phyloP scores from a whole-genome alignment of 345 rosid species.

The Arabidopsis arenosa region DNA sequence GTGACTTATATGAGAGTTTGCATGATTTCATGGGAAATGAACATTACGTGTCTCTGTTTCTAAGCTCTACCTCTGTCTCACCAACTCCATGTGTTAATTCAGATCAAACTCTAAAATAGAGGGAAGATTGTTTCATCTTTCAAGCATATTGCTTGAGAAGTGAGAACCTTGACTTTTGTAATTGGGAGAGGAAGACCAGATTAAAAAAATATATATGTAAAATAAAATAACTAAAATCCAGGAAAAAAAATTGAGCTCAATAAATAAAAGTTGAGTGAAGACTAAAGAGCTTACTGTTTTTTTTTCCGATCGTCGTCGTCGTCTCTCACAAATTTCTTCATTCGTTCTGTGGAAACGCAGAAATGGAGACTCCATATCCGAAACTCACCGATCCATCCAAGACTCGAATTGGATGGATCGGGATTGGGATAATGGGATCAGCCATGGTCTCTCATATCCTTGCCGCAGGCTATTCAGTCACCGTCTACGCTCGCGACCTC shows the following conservation, averaged over 20 bases:
- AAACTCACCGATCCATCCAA: constrained; percentile 53
- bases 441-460: constrained; percentile 86
- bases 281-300: neutral
- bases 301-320: neutral
- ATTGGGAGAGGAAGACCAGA: constrained; percentile 2
- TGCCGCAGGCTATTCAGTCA: constrained; percentile 65
- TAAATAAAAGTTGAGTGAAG: neutral
- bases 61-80: constrained; percentile 16
- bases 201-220: neutral
- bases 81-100: constrained; percentile 6
- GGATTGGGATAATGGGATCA: constrained; percentile 85
- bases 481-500: constrained; percentile 70
- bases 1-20: constrained; percentile 26
- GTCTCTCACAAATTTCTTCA: neutral
- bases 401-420: constrained; percentile 85
- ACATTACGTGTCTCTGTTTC: constrained; percentile 29
- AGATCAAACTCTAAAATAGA: neutral
- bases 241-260: neutral
- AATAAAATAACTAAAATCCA: constrained; percentile 7
- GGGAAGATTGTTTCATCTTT: neutral
- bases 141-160: neutral
- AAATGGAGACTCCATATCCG: constrained; percentile 69
- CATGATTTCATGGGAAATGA: constrained; percentile 21
- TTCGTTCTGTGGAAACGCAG: neutral
- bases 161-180: constrained; percentile 8